Conservation (phyloP, 1,139 yeast genomes). For the Magnusiomyces starmeri region DNA sequence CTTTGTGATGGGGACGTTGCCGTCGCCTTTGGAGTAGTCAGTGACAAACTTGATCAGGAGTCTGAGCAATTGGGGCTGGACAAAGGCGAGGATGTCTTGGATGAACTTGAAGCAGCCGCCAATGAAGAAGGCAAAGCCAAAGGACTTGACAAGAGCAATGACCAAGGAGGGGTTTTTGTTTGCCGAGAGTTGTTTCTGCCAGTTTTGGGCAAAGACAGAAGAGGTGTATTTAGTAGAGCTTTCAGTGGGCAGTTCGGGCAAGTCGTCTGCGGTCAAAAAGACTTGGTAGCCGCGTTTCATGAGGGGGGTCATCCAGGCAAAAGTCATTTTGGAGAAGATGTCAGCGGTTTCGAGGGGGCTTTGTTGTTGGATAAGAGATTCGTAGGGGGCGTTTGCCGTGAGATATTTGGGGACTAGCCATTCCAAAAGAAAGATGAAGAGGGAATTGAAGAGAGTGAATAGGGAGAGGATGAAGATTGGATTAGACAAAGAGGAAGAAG, state of each 20-base stretch:
- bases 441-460: constrained; percentile 41
- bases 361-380: constrained; percentile 34
- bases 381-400: constrained; percentile 38
- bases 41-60: constrained; percentile 74
- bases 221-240: constrained; percentile 44
- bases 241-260: constrained; percentile 70
- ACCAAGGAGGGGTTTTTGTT: constrained; percentile 56
- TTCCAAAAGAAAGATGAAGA: constrained; percentile 50
- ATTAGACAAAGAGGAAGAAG: constrained; percentile 22
- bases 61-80: constrained; percentile 81
- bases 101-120: constrained; percentile 73
- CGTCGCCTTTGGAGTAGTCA: constrained; percentile 45
- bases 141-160: constrained; percentile 55
- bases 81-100: constrained; percentile 77
- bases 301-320: constrained; percentile 87
- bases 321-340: constrained; percentile 69
- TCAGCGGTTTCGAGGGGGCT: constrained; percentile 79
- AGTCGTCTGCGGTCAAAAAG: constrained; percentile 65
- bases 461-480: not conserved
- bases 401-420: constrained; percentile 43
- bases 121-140: constrained; percentile 58
- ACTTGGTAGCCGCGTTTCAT: constrained; percentile 79
- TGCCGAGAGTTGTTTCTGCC: constrained; percentile 45
- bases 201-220: constrained; percentile 46
- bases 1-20: constrained; percentile 45